These are phyloP conservation scores for Xylariaceae sp. DNA, from an alignment of 2,329 filamentous ascomycete genomes.

Conservation along the genomic window DNA sequence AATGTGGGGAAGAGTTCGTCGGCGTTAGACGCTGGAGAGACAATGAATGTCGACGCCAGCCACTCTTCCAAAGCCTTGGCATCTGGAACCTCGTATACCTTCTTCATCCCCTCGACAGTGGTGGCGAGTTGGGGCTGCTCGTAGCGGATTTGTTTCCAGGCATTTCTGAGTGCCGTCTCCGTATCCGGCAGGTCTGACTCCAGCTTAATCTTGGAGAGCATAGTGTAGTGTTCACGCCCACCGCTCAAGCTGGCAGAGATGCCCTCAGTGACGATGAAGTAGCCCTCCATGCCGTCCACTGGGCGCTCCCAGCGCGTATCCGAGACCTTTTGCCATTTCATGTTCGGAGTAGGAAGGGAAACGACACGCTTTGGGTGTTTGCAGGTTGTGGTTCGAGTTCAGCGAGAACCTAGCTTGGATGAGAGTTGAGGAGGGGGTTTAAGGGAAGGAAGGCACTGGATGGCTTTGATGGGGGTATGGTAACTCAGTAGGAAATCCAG, in stretches of 20 bases:
- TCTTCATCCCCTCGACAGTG: conserved; percentile 18
- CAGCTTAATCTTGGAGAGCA: conserved; percentile 16
- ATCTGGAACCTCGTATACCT: conserved; percentile 21
- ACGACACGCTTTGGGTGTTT: too few relatives aligned
- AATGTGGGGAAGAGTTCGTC: conserved; percentile 15
- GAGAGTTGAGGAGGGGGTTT: too few relatives aligned
- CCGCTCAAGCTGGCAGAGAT: conserved; percentile 13
- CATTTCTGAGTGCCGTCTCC: conserved; percentile 17
- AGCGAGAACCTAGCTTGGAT: too few relatives aligned
- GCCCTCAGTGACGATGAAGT: conserved; percentile 13
- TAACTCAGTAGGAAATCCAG: too few relatives aligned
- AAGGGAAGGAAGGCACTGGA: too few relatives aligned
- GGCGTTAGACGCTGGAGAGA: conserved; percentile 13
- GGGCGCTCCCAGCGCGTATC: conserved; percentile 19
- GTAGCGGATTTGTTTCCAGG: conserved; percentile 24
- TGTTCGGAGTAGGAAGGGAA: too few relatives aligned
- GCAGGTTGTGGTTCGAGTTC: too few relatives aligned
- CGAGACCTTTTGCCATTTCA: conserved; percentile 19
- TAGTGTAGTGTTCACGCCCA: conserved; percentile 17
- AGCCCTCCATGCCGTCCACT: conserved; percentile 18
- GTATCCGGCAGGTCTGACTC: conserved; percentile 5
- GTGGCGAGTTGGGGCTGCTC: conserved; percentile 23
- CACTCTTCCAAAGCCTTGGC: conserved; percentile 18
- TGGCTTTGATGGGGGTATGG: too few relatives aligned
- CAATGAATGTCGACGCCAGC: conserved; percentile 16